Percentiles rank a stretch among this genome's conserved stretches.
Conservation (phyloP, 768 basidiomycete species). For the Russula foetens region DNA sequence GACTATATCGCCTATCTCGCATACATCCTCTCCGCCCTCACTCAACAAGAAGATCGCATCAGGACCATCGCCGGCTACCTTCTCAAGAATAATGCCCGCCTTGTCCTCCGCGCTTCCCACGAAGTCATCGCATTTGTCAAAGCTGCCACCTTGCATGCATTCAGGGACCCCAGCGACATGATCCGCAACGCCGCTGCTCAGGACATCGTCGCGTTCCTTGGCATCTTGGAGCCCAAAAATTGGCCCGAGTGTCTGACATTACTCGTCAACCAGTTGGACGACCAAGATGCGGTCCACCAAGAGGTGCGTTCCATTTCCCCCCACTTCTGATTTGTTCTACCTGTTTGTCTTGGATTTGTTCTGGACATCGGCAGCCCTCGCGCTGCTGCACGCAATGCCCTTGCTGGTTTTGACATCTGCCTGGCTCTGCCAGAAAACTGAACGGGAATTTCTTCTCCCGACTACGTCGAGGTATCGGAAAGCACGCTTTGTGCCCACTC, state of each 20-base stretch:
- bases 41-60: slow-evolving; percentile 84
- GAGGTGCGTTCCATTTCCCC: slow-evolving; percentile 51
- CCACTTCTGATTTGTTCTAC: neutral
- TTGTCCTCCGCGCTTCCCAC: slow-evolving; percentile 58
- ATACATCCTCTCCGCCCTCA: slow-evolving; percentile 77
- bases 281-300: slow-evolving; percentile 63
- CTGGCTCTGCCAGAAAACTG: neutral
- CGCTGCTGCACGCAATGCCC: neutral
- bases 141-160: slow-evolving; percentile 67
- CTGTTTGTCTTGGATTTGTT: neutral
- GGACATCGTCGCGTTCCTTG: slow-evolving; percentile 85
- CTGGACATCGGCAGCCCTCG: neutral
- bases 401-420: neutral
- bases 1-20: slow-evolving; percentile 96
- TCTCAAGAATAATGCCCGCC: slow-evolving; percentile 89
- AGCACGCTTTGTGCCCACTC: neutral
- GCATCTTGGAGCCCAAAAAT: slow-evolving; percentile 78
- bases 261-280: slow-evolving; percentile 74
- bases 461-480: neutral
- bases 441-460: neutral
- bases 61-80: slow-evolving; percentile 94
- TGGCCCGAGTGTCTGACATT: slow-evolving; percentile 94
- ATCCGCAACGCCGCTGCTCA: slow-evolving; percentile 92
- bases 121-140: slow-evolving; percentile 71
- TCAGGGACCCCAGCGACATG: slow-evolving; percentile 74